Base-by-base conservation (phyloP, 164 flowering plant genomes). In the Chimonanthus praecox region DNA sequence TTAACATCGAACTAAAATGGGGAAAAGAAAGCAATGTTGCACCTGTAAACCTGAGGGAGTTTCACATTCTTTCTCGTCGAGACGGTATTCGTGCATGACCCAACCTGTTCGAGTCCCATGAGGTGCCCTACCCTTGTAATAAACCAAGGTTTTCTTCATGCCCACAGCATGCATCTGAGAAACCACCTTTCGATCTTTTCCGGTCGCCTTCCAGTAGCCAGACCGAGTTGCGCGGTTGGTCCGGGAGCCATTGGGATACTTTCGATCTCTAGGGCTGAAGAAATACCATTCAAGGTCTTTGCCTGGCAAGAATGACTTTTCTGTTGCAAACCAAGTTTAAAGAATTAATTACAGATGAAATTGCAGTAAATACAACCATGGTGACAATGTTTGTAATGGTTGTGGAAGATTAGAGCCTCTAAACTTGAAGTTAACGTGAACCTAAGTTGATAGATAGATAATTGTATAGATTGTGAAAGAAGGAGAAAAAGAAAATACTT, bases 21-120 rank as follows among this genome's bases (percentile, higher is more conserved):
- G 65, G 16, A 18, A 44, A 13, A 20, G n/a, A 67, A 18, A 16
- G 58, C 3, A 2, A 54, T 54, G 16, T 18, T 3, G 58, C n/a
- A 92, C 96, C 92, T 92, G 98, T 75, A 91, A 71, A 69, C 97
- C 92, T 0, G 85, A 51, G 68, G 76, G 65, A 69, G 73, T 71
- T 72, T 87, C 90, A 72, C 98, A 92, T 83, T 94, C 97, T 9
- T 84, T 80, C 58, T 94, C 97, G 16, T 92, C 92, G 3, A 94
- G 90, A 10, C 97, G 88, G 72, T 94, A 94, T 73, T 94, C 99
- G 75, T 94, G 99, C 99, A 94, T 94, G 18, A 94, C 97, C 97
- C 97, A 94, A 73, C 79, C 91, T 0, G 97, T 91, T 49, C 97
- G 80, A 21, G 84, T 18, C 18, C 98, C 98, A 77, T 92, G 97